Base-by-base conservation (phyloP, 1,284 basidiomycete species). In the Athelia psychrophila region DNA sequence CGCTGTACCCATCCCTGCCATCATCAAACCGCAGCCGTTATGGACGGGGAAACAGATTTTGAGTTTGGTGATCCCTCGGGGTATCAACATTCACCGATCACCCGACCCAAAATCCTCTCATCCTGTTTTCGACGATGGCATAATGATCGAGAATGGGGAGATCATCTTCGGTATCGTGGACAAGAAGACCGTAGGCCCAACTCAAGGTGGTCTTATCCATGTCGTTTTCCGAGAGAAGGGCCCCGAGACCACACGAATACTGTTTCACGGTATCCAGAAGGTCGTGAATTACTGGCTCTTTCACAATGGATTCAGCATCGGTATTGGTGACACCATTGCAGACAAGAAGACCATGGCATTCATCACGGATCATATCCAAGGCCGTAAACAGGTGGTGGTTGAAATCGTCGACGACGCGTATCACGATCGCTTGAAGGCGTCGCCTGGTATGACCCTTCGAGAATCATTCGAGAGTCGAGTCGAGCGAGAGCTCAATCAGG, bases 31-130 rank as follows among this genome's bases (percentile, higher is more conserved):
- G 0, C 97, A 97, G 68, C 93, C 95, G 1, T 76, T 98, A 49
- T 99, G 97, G 97, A 94, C 95, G 0, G 96, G 97, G 44, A 99
- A 99, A 71, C 97, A 99, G 72, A 88, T 99, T 45, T 75, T 99
- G 36, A 93, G 90, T 58, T 80, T 99, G 83, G 86, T 88, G 56
- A 95, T 99, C 53, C 96, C 97, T 19, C 87, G 90, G 30, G 97
- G 97, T 53, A 96, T 99, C 77, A 99, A 99, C 72, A 94, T 99
- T 56, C 78, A 79, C 54, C 84, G 91, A 32, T 78, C 85, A 15
- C 84, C 92, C 24, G 93, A 95, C 54, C 83, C 84, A 12, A 88
- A 88, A 53, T 89, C 88, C 1, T 81, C 85, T 0, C 90, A 89
- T 64, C 94, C 94, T 5, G 80, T 90, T 3, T 88, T 87, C 51